Evolutionary conservation across 2,329 filamentous ascomycete genomes (phyloP), one percentile per base, ranked within the genome.

Genomic region (Cercospora zeae-maydis): DNA sequence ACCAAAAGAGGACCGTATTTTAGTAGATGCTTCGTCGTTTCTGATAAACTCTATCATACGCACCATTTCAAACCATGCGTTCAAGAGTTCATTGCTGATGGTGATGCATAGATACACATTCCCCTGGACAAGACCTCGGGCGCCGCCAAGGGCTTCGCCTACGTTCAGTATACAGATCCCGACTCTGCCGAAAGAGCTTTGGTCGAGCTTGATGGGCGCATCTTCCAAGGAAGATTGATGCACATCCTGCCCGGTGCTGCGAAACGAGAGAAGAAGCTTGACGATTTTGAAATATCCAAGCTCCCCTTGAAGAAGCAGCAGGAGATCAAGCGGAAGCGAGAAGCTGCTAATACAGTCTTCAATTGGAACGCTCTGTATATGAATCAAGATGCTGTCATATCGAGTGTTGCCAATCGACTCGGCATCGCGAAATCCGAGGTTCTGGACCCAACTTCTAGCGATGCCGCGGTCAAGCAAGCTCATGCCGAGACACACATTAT

Each of bases 361-460:
- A 96, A 93, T 75, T 99, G 95, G 95, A 99, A 99, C 80, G 93
- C 93, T n/a, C 82, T 99, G n/a, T 99, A 95, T 77, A 96, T 99
- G 90, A 97, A 90, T 77, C 90, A 75, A 75, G 93, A 99, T 80
- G 91, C 95, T 56, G 92, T 99, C 58, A 93, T 97, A 78, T 87
- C 91, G 54, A 96, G 93, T 5, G 86, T 96, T 65, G 92, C 95
- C 53, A 86, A 88, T 73, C 89, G 93, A 59, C 83, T 99, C 62
- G 93, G 93, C 52, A 86, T 99, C 62, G 89, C 90, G 60, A 99
- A 99, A 80, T 88, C 92, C 10, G 92, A 96, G 71, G 79, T 99
- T 62, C 83, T 99, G 51, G 93, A 99, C 78, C 95, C 93, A n/a
- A 96, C 93, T 3, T 96, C 91, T 63, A 88, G 93, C 61, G 92